Conservation (phyloP, 306 rosid genomes). For the Gynostemma pentaphyllum region DNA sequence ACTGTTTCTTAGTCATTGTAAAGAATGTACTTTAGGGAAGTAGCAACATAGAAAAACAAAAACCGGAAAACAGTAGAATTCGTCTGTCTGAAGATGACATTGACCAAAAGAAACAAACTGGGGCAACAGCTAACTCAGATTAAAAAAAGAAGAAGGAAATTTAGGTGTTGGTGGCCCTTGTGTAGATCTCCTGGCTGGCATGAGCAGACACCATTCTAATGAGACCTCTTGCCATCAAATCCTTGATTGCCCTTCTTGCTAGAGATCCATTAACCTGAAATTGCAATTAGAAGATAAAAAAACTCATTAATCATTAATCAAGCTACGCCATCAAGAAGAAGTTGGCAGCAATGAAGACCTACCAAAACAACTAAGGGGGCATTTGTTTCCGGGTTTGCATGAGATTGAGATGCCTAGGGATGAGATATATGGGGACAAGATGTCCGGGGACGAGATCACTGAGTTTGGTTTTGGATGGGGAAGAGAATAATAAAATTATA, state of each 20-base stretch:
- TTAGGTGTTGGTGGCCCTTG: constrained; percentile 13
- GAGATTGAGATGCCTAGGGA: too few relatives aligned
- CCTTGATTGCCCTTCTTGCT: constrained; percentile 10
- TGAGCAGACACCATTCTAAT: constrained; percentile 9
- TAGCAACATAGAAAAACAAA: background rate
- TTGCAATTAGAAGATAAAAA: background rate
- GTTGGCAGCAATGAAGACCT: too few relatives aligned
- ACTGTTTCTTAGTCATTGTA: too few relatives aligned
- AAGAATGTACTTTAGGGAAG: too few relatives aligned
- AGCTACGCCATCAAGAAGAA: too few relatives aligned
- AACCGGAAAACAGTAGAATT: background rate
- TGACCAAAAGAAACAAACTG: background rate
- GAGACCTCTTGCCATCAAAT: constrained; percentile 11
- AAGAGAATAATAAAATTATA: too few relatives aligned
- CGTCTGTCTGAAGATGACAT: background rate
- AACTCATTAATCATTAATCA: background rate
- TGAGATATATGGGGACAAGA: too few relatives aligned
- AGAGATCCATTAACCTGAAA: constrained; percentile 9
- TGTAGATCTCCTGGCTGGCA: constrained; percentile 11
- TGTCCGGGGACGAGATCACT: too few relatives aligned
- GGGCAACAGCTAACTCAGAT: background rate
- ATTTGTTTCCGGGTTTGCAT: too few relatives aligned
- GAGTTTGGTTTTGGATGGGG: too few relatives aligned
- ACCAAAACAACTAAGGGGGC: too few relatives aligned
- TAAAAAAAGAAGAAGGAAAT: background rate